Conservation (phyloP, 805 yeast species). For the Candida andamanensis region DNA sequence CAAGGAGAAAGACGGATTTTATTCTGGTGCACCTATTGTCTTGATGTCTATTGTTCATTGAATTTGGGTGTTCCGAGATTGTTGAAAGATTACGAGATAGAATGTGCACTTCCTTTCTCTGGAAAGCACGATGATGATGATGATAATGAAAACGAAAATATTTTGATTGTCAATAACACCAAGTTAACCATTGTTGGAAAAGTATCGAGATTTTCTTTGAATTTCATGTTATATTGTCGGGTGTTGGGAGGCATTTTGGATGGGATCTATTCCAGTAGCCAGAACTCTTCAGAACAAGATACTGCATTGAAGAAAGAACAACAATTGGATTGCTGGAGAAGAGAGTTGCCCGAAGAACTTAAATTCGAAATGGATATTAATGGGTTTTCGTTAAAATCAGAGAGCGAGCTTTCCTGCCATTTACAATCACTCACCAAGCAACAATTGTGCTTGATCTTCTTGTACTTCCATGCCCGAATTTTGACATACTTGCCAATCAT, state of each 20-base stretch:
- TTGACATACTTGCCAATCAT: slow-evolving; percentile 38
- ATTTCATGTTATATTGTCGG: slow-evolving; percentile 63
- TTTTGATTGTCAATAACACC: slow-evolving; percentile 55
- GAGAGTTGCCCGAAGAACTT: slow-evolving; percentile 57
- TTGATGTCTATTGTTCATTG: slow-evolving; percentile 71
- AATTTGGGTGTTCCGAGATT: slow-evolving; percentile 80
- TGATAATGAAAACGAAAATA: slow-evolving; percentile 46
- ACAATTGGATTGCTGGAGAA: slow-evolving; percentile 73
- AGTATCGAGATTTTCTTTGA: slow-evolving; percentile 58
- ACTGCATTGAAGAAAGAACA: slow-evolving; percentile 42
- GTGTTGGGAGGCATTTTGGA: slow-evolving; percentile 72
- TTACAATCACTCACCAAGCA: slow-evolving; percentile 35
- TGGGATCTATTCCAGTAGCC: slow-evolving; percentile 60
- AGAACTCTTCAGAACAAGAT: slow-evolving; percentile 20
- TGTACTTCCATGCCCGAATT: slow-evolving; percentile 40
- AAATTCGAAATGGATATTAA: slow-evolving; percentile 61
- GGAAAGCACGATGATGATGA: slow-evolving; percentile 34
- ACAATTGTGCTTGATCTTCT: slow-evolving; percentile 47
- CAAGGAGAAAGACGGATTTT: slow-evolving; percentile 78
- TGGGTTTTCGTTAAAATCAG: slow-evolving; percentile 40
- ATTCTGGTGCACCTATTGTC: slow-evolving; percentile 78
- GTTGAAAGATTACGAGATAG: slow-evolving; percentile 74
- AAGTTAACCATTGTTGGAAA: slow-evolving; percentile 63
- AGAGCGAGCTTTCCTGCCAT: slow-evolving; percentile 14
- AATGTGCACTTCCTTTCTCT: slow-evolving; percentile 76